Evolutionary conservation across 208 protist genomes (phyloP).

Genomic region (Balamuthia mandrillaris): DNA sequence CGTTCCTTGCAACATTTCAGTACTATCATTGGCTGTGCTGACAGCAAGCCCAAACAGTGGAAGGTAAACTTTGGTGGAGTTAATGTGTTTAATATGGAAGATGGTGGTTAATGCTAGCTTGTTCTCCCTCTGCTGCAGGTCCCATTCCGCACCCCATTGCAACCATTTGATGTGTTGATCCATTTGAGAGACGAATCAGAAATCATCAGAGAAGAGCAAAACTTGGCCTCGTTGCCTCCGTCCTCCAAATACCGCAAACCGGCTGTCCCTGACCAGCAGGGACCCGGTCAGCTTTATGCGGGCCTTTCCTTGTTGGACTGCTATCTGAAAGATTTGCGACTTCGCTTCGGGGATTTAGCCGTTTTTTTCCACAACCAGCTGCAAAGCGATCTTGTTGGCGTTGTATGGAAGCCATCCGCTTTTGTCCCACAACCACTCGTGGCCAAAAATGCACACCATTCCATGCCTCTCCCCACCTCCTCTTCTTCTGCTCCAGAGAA

Average conservation of each 20-base stretch:
- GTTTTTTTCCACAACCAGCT: slow-evolving; percentile 18
- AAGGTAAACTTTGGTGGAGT: no score
- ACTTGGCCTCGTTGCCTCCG: no score
- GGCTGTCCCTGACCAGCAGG: neutral
- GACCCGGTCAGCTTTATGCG: neutral
- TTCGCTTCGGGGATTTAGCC: neutral
- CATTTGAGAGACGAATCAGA: neutral
- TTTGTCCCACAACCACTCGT: neutral
- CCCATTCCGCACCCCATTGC: neutral
- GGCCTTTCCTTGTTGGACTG: neutral
- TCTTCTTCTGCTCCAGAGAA: neutral
- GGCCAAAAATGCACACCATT: neutral
- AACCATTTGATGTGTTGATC: neutral
- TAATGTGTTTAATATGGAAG: no score
- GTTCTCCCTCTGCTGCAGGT: no score
- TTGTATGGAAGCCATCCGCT: slow-evolving; percentile 4
- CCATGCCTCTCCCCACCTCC: neutral
- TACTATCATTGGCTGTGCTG: neutral
- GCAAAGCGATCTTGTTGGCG: neutral
- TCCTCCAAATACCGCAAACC: neutral
- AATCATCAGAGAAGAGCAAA: no score
- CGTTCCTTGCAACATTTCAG: neutral
- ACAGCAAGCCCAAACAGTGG: no score
- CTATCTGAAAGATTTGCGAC: neutral
- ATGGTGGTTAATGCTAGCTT: no score